Evolutionary conservation across 2,329 filamentous ascomycete species (phyloP), one percentile per base, ranked within the genome.

Genomic region (Scleromitrula shiraiana): DNA sequence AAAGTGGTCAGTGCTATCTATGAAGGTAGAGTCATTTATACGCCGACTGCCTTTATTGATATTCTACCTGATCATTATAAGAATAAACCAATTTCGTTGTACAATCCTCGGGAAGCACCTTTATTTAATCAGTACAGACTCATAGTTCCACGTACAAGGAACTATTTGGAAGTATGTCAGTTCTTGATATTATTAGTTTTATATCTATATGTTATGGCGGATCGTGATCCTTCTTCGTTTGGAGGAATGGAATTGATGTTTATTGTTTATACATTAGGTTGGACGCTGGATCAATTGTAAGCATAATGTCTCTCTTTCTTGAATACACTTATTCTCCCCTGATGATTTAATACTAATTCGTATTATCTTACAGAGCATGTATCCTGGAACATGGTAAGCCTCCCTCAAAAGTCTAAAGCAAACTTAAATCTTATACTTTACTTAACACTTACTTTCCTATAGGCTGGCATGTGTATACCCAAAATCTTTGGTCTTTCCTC

Each of bases 21-120:
- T 60, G 80, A 83, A 33, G 88, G 88, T 5, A 76, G 84, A 27
- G 77, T 94, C 52, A 82, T 89, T 29, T 93, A 93, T 62, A 91
- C 87, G 1, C 88, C 88, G 0, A 87, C 82, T 0, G 81, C 82
- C 0, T 89, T 88, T 62, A 79, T 91, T 64, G 85, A 93, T 64
- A 84, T 94, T 50, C 80, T 94, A 40, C 87, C 88, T 1, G 88
- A 93, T 63, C 81, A 85, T 57, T 94, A 93, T 71, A 93, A 93
- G 67, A 77, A 84, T 59, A 85, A 85, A 56, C 85, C 85, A 2
- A 90, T 93, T 46, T 82, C 84, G 7, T 69, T 93, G 0, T 93
- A 93, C 64, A 82, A 90, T 59, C 88, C 87, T 1, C 72, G 83
- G 14, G 78, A 82, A 54, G 85, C 83, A 5, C 85, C 85, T 1